Evolutionary conservation across 495 filamentous ascomycete species (phyloP).

Genomic region (Arthonia radiata): DNA sequence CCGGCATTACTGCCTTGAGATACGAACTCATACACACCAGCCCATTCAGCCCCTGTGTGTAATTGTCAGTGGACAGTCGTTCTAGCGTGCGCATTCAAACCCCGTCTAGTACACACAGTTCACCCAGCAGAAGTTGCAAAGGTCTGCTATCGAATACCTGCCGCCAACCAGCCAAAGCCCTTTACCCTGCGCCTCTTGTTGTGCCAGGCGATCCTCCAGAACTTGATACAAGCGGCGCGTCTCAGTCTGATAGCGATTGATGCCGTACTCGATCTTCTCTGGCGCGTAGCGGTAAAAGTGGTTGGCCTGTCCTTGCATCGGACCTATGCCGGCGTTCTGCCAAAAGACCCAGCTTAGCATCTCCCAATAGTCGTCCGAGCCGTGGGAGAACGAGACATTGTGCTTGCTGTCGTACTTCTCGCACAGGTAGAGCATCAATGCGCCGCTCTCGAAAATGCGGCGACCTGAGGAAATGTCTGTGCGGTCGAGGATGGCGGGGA

Average conservation of each 20-base stretch:
- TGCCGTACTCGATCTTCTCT: slow-evolving; percentile 65
- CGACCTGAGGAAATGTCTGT: slow-evolving; percentile 20
- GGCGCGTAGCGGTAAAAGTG: slow-evolving; percentile 77
- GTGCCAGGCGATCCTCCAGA: slow-evolving; percentile 23
- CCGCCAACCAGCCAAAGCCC: slow-evolving; percentile 4
- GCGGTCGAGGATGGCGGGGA: slow-evolving; percentile 70
- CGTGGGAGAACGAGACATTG: slow-evolving; percentile 60
- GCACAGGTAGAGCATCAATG: slow-evolving; percentile 70
- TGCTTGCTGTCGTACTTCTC: slow-evolving; percentile 58
- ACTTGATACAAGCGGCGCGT: slow-evolving; percentile 58
- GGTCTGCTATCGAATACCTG: slow-evolving; percentile 8
- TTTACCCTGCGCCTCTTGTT: neutral
- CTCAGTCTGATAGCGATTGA: slow-evolving; percentile 63
- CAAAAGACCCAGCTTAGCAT: slow-evolving; percentile 53
- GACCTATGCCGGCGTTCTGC: slow-evolving; percentile 56
- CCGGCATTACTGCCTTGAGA: too few relatives aligned
- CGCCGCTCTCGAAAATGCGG: slow-evolving; percentile 56
- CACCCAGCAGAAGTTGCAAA: slow-evolving; percentile 7
- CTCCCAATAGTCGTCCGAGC: slow-evolving; percentile 52
- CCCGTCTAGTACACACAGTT: too few relatives aligned
- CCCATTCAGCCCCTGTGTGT: slow-evolving; percentile 10
- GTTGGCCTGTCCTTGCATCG: slow-evolving; percentile 86
- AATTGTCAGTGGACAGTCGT: too few relatives aligned
- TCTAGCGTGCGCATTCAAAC: too few relatives aligned
- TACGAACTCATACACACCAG: too few relatives aligned